phyloP scores from a whole-genome alignment of 2,329 filamentous ascomycete genomes.

The Diaporthe sp. region DNA sequence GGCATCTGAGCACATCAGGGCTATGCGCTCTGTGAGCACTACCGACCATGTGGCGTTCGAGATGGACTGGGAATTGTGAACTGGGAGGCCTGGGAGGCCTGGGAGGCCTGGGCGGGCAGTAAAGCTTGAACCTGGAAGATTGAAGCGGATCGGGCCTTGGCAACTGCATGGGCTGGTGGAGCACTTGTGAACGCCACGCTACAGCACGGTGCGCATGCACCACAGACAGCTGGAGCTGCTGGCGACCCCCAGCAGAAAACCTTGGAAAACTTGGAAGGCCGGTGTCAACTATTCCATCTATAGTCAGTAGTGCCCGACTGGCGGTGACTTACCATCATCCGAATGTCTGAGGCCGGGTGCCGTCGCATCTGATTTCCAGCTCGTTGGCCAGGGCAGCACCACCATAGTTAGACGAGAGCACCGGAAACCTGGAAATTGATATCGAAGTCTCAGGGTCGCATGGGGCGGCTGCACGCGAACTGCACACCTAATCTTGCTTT shows the following conservation, averaged over 20 bases:
- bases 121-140: conserved; percentile 21
- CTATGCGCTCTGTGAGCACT: neutral
- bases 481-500: conserved; percentile 4
- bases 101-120: neutral
- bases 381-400: neutral
- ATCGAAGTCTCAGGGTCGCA: conserved; percentile 20
- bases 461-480: conserved; percentile 15
- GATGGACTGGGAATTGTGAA: neutral
- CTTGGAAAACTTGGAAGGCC: conserved; percentile 24
- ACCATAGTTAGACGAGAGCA: neutral
- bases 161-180: conserved; percentile 10
- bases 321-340: conserved; percentile 22
- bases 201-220: neutral
- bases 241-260: neutral
- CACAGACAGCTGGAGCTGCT: conserved; percentile 8
- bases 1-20: neutral
- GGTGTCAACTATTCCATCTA: conserved; percentile 11
- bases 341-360: neutral
- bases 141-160: conserved; percentile 27
- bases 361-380: conserved; percentile 18
- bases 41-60: neutral
- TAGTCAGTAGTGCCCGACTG: conserved; percentile 15
- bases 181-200: conserved; percentile 7
- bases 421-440: conserved; percentile 21
- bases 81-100: neutral